Evolutionary conservation across 257 asterid species (phyloP).

Genomic region (Nicotiana knightiana): DNA sequence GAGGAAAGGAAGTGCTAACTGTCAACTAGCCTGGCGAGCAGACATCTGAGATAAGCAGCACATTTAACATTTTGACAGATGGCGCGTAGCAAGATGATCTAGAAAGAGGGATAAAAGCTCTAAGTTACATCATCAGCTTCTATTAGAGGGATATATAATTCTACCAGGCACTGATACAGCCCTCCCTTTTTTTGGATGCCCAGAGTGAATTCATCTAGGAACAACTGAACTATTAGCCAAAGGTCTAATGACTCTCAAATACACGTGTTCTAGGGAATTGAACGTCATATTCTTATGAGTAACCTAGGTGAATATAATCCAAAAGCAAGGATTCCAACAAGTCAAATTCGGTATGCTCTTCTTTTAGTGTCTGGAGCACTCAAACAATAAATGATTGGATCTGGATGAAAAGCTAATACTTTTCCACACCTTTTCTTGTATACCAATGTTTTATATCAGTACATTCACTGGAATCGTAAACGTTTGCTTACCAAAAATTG

Average conservation of each 20-base stretch:
- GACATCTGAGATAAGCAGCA: neutral
- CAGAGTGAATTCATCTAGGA: neutral
- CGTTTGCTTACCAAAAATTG: neutral
- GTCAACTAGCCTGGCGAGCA: neutral
- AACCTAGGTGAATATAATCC: neutral
- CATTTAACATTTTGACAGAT: neutral
- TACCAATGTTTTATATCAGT: neutral
- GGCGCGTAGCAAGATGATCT: neutral
- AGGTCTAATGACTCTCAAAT: neutral
- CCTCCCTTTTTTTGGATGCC: neutral
- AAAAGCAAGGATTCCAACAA: neutral
- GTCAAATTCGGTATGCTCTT: neutral
- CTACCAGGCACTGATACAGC: neutral
- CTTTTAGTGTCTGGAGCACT: neutral
- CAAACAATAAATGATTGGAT: neutral
- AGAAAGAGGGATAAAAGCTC: neutral
- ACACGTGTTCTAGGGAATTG: neutral
- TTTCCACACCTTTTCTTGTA: neutral
- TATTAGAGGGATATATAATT: neutral
- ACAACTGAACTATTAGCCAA: neutral
- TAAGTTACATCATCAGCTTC: neutral
- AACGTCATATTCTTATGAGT: neutral
- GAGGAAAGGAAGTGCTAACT: neutral
- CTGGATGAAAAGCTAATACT: neutral
- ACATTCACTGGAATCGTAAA: neutral